These are phyloP conservation scores for Garcileccinum viscosum DNA, from an alignment of 1,284 basidiomycete species.

Conservation along the genomic window DNA sequence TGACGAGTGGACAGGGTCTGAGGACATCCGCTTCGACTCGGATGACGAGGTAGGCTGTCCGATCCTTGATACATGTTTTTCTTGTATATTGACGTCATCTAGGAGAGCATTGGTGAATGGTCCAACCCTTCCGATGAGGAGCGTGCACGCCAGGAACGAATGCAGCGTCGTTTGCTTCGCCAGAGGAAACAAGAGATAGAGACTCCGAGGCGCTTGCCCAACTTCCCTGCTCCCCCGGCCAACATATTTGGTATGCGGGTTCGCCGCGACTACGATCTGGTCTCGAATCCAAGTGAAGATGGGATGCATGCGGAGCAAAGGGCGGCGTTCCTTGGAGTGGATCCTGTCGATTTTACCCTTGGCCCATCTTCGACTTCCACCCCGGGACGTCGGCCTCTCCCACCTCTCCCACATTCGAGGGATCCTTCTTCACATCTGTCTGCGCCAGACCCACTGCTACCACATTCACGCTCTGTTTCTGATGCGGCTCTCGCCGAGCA, in stretches of 20 bases:
- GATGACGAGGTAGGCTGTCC: conserved; percentile 63
- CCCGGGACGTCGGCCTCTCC: conserved; percentile 53
- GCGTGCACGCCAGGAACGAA: conserved; percentile 69
- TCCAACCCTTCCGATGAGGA: conserved; percentile 90
- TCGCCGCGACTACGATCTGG: conserved; percentile 64
- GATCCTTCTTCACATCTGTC: conserved; percentile 66
- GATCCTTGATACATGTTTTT: conserved; percentile 9
- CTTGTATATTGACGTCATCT: conserved; percentile 14
- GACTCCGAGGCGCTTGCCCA: conserved; percentile 71
- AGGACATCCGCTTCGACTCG: conserved; percentile 62
- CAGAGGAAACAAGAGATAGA: conserved; percentile 53
- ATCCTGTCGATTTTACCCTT: conserved; percentile 41
- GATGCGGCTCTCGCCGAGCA: conserved; percentile 34
- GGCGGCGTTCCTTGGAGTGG: conserved; percentile 52
- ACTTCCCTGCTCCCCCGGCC: conserved; percentile 77
- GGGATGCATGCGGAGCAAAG: conserved; percentile 46
- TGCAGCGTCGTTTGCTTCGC: conserved; percentile 63
- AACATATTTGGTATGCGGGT: conserved; percentile 47
- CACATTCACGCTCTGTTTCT: conserved; percentile 66
- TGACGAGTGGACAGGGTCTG: conserved; percentile 82
- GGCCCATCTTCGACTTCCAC: conserved; percentile 44
- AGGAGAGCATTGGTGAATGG: conserved; percentile 82
- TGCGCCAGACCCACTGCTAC: conserved; percentile 62
- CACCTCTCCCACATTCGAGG: conserved; percentile 70
- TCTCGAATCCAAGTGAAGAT: conserved; percentile 85